Conservation (phyloP, 805 yeast genomes). For the Crinitomyces ghanaensis region DNA sequence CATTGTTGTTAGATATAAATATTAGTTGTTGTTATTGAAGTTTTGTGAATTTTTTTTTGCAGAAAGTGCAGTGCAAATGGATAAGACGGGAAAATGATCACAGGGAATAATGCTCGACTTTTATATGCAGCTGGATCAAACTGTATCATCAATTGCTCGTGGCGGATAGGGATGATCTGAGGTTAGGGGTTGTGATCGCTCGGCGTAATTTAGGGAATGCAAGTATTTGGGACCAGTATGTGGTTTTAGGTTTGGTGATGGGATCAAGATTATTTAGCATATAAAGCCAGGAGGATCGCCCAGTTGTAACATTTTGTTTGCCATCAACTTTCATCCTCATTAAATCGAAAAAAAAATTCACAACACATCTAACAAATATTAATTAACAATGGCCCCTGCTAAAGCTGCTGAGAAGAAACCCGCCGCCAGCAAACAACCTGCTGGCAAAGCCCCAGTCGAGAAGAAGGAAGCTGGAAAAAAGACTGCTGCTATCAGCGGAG, state of each 20-base stretch:
- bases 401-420: constrained; percentile 55
- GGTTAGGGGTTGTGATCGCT: too few species aligned
- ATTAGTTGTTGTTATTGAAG: constrained; percentile 6
- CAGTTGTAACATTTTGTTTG: background rate
- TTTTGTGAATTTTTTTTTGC: constrained; percentile 16
- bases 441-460: constrained; percentile 96
- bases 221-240: too few species aligned
- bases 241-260: too few species aligned
- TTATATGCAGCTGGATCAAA: constrained; percentile 2
- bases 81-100: constrained; percentile 14
- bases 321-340: constrained; percentile 12
- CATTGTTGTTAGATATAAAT: constrained; percentile 35
- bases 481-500: constrained; percentile 69
- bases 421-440: constrained; percentile 41
- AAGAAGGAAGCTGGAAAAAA: constrained; percentile 85
- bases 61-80: constrained; percentile 9
- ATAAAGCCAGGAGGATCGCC: background rate
- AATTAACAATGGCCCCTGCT: constrained; percentile 30
- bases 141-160: too few species aligned
- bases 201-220: too few species aligned
- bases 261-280: too few species aligned
- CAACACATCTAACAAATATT: constrained; percentile 6
- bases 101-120: constrained; percentile 1
- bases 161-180: too few species aligned
- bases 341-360: constrained; percentile 22